A percentile compares a stretch with the other conserved stretches of the same genome.
phyloP scores from a whole-genome alignment of 106 monocot genomes.

The Narthecium ossifragum region DNA sequence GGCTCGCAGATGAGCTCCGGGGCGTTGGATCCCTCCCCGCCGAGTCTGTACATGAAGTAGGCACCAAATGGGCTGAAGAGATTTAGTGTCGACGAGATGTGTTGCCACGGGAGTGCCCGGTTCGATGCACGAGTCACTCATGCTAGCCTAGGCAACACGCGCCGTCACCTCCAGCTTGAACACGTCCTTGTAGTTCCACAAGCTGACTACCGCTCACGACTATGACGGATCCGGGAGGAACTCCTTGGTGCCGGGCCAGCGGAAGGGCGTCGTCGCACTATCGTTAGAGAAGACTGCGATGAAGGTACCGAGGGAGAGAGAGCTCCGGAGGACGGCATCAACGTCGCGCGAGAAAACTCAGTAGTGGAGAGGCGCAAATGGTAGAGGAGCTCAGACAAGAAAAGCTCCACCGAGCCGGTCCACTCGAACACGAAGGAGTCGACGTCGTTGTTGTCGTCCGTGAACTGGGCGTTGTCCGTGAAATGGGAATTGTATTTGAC shows the following conservation, averaged over 20 bases:
- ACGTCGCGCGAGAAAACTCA: conserved; percentile 78
- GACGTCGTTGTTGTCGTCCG: too few species aligned
- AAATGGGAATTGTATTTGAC: too few species aligned
- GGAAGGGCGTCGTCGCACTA: too few species aligned
- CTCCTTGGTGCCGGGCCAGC: conserved; percentile 1
- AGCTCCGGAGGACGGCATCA: conserved; percentile 39
- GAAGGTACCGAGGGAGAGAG: conserved; percentile 48
- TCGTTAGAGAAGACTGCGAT: conserved; percentile 23
- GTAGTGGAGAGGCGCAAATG: conserved; percentile 33
- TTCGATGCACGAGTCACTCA: conserved; percentile 50
- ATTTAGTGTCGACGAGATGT: conserved; percentile 73
- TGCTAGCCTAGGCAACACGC: conserved; percentile 39
- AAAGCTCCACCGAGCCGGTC: too few species aligned
- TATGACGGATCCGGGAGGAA: conserved; percentile 36
- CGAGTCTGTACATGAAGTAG: conserved; percentile 79
- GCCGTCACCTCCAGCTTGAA: conserved; percentile 68
- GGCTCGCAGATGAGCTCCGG: conserved; percentile 19
- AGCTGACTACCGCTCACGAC: conserved; percentile 84
- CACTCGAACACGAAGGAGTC: too few species aligned
- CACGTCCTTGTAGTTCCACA: conserved; percentile 75
- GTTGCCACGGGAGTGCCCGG: conserved; percentile 53
- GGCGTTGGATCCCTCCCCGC: conserved; percentile 41
- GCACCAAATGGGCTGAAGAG: conserved; percentile 84
- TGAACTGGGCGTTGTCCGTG: too few species aligned
- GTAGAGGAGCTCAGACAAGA: conserved; percentile 47